Conservation (phyloP, 768 basidiomycete genomes). For the Arthromyces matolae region DNA sequence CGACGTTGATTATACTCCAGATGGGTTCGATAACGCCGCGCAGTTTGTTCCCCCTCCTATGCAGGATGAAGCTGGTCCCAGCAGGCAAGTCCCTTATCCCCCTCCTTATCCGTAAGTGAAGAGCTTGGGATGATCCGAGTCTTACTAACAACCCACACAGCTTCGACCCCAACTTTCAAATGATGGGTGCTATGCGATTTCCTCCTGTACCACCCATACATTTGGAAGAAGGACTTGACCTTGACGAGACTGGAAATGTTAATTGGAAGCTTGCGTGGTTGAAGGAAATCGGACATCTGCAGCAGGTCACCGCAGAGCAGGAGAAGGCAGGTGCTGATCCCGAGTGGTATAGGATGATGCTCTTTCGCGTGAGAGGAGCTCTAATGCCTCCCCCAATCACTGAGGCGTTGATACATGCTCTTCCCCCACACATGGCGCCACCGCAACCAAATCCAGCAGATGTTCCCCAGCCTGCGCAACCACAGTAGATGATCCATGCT, state of each 20-base stretch:
- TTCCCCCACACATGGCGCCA: constrained; percentile 39
- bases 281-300: constrained; percentile 74
- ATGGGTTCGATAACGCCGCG: constrained; percentile 53
- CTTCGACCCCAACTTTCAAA: constrained; percentile 71
- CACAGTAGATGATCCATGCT: constrained; percentile 1
- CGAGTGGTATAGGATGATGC: constrained; percentile 87
- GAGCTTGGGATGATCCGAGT: neutral
- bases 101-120: constrained; percentile 57
- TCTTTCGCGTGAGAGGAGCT: constrained; percentile 70
- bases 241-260: constrained; percentile 76
- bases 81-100: constrained; percentile 54
- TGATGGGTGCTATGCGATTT: constrained; percentile 68
- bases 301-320: constrained; percentile 75
- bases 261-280: constrained; percentile 79
- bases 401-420: constrained; percentile 44
- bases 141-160: constrained; percentile 30
- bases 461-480: constrained; percentile 27
- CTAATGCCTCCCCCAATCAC: constrained; percentile 59
- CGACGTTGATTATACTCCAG: constrained; percentile 61
- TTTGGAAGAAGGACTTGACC: constrained; percentile 61
- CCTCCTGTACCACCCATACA: constrained; percentile 53
- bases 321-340: constrained; percentile 77
- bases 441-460: constrained; percentile 37
- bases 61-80: constrained; percentile 59
- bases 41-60: constrained; percentile 59